Evolutionary conservation across 192 early-diverging fungal species (phyloP).

Genomic region (Umbelopsis isabellina): DNA sequence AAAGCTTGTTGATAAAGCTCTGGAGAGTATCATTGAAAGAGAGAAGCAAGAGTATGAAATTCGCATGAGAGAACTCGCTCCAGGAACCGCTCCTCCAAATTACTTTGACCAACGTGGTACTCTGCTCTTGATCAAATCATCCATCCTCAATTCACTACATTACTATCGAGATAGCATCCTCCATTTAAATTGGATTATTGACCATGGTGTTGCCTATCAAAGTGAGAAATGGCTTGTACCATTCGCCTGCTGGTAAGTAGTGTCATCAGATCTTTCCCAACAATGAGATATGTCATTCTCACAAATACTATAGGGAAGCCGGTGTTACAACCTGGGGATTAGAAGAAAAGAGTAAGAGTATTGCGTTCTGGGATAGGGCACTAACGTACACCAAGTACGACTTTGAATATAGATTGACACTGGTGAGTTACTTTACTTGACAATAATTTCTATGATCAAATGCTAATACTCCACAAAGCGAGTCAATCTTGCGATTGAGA

Average conservation of each 20-base stretch:
- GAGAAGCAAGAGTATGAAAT: constrained; percentile 34
- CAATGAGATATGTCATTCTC: neutral
- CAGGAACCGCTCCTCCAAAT: constrained; percentile 29
- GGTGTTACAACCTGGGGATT: constrained; percentile 47
- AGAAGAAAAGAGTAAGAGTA: constrained; percentile 32
- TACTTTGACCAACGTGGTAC: constrained; percentile 47
- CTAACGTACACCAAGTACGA: constrained; percentile 43
- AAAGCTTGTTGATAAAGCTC: constrained; percentile 20
- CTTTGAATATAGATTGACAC: constrained; percentile 44
- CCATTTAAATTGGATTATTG: constrained; percentile 54
- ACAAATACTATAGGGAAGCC: constrained; percentile 30
- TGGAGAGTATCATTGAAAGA: constrained; percentile 17
- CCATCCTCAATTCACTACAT: constrained; percentile 47
- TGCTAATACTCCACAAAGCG: neutral
- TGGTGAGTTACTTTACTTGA: neutral
- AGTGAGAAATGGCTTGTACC: constrained; percentile 55
- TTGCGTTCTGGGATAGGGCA: constrained; percentile 47
- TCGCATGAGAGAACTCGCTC: constrained; percentile 38
- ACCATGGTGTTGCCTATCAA: constrained; percentile 41
- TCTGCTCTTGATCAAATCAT: constrained; percentile 50
- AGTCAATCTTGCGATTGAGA: neutral
- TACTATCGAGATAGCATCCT: constrained; percentile 43
- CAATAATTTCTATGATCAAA: neutral
- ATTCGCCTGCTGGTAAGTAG: constrained; percentile 49
- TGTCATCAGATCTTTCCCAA: neutral